Evolutionary conservation across 1,139 yeast species (phyloP).

Genomic region (Taphrina wiesneri): DNA sequence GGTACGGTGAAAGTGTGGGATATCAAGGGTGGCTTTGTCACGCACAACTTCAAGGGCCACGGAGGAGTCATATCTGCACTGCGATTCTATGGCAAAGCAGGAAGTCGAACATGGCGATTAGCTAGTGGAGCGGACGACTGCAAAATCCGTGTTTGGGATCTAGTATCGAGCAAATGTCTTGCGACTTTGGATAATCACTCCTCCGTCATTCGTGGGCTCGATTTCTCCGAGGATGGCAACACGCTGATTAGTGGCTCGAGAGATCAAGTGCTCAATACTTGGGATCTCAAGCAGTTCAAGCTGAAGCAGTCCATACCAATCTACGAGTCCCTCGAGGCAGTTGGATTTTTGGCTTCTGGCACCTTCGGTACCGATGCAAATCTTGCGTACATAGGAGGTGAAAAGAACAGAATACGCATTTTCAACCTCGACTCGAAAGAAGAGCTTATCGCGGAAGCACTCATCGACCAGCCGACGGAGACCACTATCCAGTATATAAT

Average conservation of each 20-base stretch:
- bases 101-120: constrained; percentile 71
- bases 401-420: constrained; percentile 62
- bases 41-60: constrained; percentile 91
- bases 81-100: constrained; percentile 66
- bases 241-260: constrained; percentile 80
- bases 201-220: constrained; percentile 84
- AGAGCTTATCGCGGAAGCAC: constrained; percentile 39
- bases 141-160: constrained; percentile 82
- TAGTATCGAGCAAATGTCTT: constrained; percentile 71
- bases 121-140: constrained; percentile 70
- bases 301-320: constrained; percentile 69
- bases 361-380: constrained; percentile 44
- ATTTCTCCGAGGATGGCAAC: constrained; percentile 57
- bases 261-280: constrained; percentile 73
- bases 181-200: constrained; percentile 69
- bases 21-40: constrained; percentile 78
- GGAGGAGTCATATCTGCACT: constrained; percentile 87
- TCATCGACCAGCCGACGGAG: constrained; percentile 38
- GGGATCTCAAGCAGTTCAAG: constrained; percentile 58
- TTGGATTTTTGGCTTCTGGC: constrained; percentile 43
- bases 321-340: constrained; percentile 50
- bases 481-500: constrained; percentile 39
- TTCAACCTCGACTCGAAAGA: constrained; percentile 52
- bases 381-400: constrained; percentile 76
- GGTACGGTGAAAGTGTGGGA: constrained; percentile 93